These are phyloP conservation scores for Limtongia smithiae DNA, from an alignment of 805 yeast species.

Conservation along the genomic window DNA sequence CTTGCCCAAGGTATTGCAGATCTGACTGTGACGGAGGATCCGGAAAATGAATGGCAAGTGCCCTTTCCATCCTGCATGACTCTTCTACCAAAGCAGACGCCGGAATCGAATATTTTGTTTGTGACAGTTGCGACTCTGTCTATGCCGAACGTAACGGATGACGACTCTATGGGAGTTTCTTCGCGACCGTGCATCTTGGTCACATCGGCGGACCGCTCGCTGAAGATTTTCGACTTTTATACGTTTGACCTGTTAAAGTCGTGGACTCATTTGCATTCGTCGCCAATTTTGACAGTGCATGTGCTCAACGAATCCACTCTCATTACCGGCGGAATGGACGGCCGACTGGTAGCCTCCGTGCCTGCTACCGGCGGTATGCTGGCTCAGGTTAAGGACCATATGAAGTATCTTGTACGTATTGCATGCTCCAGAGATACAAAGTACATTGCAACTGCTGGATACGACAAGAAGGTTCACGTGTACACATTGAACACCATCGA, in stretches of 20 bases:
- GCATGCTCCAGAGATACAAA: conserved; percentile 39
- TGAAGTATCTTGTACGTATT: conserved; percentile 39
- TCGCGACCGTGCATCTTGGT: conserved; percentile 23
- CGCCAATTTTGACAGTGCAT: conserved; percentile 23
- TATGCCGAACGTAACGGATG: conserved; percentile 16
- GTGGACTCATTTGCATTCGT: conserved; percentile 22
- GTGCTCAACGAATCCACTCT: conserved; percentile 35
- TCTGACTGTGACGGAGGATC: conserved; percentile 13
- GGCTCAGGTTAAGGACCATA: conserved; percentile 39
- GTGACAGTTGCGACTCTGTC: conserved; percentile 23
- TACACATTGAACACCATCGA: conserved; percentile 10
- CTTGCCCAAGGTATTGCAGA: conserved; percentile 18
- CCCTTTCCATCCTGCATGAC: conserved; percentile 23
- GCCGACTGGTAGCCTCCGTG: conserved; percentile 39
- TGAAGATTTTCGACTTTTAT: conserved; percentile 26
- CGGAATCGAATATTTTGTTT: conserved; percentile 23
- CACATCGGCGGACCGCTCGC: conserved; percentile 24
- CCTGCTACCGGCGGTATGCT: conserved; percentile 20
- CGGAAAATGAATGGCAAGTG: conserved; percentile 19
- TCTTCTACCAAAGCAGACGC: conserved; percentile 17
- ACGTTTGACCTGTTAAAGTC: conserved; percentile 18
- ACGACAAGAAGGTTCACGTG: conserved; percentile 30
- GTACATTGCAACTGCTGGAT: conserved; percentile 41
- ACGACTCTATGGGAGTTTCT: conserved; percentile 6
- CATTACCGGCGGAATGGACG: conserved; percentile 54